Evolutionary conservation across 768 basidiomycete species (phyloP).

Genomic region (Mycena pura): DNA sequence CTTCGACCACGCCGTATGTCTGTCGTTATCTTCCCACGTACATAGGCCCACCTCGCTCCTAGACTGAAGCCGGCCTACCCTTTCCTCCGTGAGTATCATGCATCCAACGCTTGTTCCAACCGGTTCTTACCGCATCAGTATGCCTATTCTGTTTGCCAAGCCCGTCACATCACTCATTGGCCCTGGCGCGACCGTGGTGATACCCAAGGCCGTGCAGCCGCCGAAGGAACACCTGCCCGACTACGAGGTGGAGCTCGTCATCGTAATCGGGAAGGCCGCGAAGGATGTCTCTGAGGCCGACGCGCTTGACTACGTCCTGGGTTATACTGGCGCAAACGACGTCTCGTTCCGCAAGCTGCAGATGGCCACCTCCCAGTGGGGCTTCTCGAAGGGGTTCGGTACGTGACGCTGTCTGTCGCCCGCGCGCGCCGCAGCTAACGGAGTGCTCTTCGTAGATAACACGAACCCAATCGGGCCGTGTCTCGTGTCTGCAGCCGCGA

Average conservation of each 20-base stretch:
- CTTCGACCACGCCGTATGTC: conserved; percentile 76
- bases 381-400: conserved; percentile 90
- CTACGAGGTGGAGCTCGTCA: conserved; percentile 82
- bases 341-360: conserved; percentile 86
- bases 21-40: not conserved
- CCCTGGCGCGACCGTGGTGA: conserved; percentile 66
- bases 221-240: conserved; percentile 74
- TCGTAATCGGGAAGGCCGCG: conserved; percentile 84
- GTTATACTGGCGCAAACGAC: conserved; percentile 82
- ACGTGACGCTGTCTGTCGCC: conserved; percentile 21
- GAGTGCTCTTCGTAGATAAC: conserved; percentile 55
- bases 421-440: not conserved
- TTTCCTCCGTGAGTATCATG: conserved; percentile 60
- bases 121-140: conserved; percentile 43
- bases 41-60: not conserved
- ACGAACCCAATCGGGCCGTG: conserved; percentile 84
- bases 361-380: conserved; percentile 83
- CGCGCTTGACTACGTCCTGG: conserved; percentile 86
- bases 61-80: conserved; percentile 73
- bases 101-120: not conserved
- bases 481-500: conserved; percentile 67
- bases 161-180: conserved; percentile 74
- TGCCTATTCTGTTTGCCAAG: conserved; percentile 83
- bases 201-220: conserved; percentile 76
- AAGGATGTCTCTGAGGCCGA: conserved; percentile 82